Conservation (phyloP, 805 yeast genomes). For the Blastobotrys robertii region DNA sequence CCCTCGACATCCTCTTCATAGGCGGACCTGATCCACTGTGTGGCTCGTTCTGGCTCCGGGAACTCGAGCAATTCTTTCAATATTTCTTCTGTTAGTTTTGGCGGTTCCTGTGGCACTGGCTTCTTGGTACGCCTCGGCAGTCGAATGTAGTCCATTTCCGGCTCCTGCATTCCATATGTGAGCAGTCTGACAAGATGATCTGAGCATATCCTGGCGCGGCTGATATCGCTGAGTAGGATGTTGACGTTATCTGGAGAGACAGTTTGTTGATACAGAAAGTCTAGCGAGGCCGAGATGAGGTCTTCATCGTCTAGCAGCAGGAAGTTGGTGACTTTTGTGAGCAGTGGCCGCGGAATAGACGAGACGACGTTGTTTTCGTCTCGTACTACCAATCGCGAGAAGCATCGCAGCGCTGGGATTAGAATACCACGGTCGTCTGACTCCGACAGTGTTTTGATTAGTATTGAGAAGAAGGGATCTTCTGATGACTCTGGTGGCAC, state of each 20-base stretch:
- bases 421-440: conserved; percentile 61
- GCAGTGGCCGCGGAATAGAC: conserved; percentile 35
- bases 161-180: conserved; percentile 34
- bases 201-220: conserved; percentile 9
- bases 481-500: conserved; percentile 63
- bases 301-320: conserved; percentile 61
- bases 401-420: conserved; percentile 60
- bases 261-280: conserved; percentile 70
- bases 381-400: conserved; percentile 69
- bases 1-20: conserved; percentile 70
- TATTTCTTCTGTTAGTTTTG: conserved; percentile 46
- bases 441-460: conserved; percentile 40
- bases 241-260: conserved; percentile 52
- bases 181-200: conserved; percentile 56
- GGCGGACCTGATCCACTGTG: conserved; percentile 88
- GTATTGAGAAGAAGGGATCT: conserved; percentile 53
- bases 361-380: conserved; percentile 45
- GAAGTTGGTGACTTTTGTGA: conserved; percentile 48
- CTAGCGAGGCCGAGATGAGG: conserved; percentile 61
- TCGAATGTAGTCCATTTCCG: conserved; percentile 29
- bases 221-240: conserved; percentile 35
- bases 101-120: conserved; percentile 58
- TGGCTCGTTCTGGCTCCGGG: conserved; percentile 83
- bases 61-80: conserved; percentile 51
- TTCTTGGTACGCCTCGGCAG: conserved; percentile 36